These are phyloP conservation scores for Omphalotus guepiniiformis DNA, from an alignment of 768 basidiomycete species.

Conservation along the genomic window DNA sequence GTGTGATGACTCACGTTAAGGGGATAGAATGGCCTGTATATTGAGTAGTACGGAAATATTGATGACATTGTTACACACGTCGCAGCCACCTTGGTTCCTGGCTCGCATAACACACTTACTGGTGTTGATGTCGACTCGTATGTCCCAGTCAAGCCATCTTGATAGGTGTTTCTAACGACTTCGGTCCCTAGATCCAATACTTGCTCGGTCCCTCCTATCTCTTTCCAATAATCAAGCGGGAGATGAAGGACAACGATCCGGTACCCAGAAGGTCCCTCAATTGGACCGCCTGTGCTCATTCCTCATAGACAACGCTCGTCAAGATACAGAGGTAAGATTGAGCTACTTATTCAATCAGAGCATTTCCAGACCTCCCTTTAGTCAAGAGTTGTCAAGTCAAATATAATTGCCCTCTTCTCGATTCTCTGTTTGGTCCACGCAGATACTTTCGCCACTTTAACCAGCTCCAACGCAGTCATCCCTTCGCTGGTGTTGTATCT, in stretches of 20 bases:
- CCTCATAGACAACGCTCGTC: conserved; percentile 38
- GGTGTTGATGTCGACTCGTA: conserved; percentile 51
- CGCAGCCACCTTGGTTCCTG: conserved; percentile 51
- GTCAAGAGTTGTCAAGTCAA: conserved; percentile 26
- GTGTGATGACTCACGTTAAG: conserved; percentile 9
- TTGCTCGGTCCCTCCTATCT: conserved; percentile 42
- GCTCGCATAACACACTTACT: conserved; percentile 46
- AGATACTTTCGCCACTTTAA: conserved; percentile 32
- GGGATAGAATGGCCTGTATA: conserved; percentile 34
- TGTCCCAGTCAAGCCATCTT: conserved; percentile 18
- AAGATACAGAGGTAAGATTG: conserved; percentile 36
- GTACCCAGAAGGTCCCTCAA: conserved; percentile 30
- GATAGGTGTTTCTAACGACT: conserved; percentile 7
- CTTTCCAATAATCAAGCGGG: conserved; percentile 22
- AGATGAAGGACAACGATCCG: conserved; percentile 14
- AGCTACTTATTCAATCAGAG: background rate
- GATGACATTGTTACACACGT: conserved; percentile 42
- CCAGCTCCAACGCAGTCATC: conserved; percentile 51
- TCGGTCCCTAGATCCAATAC: conserved; percentile 31
- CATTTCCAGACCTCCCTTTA: background rate
- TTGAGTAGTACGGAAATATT: conserved; percentile 37
- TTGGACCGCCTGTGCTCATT: conserved; percentile 46
- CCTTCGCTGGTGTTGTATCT: conserved; percentile 62
- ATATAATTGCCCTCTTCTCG: conserved; percentile 37
- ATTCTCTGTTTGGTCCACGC: conserved; percentile 36